These are phyloP conservation scores for Microcera coccophila DNA, from an alignment of 2,329 filamentous ascomycete genomes.

Conservation along the genomic window DNA sequence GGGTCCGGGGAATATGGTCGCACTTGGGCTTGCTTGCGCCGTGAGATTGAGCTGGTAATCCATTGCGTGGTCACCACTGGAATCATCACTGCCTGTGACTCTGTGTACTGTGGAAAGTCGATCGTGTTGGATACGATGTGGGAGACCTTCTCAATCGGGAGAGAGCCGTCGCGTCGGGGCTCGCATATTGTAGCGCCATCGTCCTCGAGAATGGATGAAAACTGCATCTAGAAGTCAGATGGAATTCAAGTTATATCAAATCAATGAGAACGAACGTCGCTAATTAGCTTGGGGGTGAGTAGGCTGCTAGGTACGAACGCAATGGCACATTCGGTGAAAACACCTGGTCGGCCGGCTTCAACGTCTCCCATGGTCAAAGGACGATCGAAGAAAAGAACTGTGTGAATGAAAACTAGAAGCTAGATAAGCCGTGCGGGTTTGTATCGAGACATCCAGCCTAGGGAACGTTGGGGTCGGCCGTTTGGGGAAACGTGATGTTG, in stretches of 20 bases:
- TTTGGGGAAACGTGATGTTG: too few relatives aligned
- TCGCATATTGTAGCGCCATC: slow-evolving; percentile 51
- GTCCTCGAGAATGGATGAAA: slow-evolving; percentile 41
- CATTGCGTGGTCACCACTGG: slow-evolving; percentile 80
- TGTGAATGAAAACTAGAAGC: background rate
- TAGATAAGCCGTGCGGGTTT: background rate
- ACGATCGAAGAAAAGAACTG: background rate
- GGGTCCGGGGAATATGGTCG: slow-evolving; percentile 89
- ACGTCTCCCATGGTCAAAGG: slow-evolving; percentile 27
- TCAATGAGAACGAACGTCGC: slow-evolving; percentile 32
- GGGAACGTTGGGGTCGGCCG: too few relatives aligned
- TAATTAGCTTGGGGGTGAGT: slow-evolving; percentile 39
- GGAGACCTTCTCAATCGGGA: slow-evolving; percentile 47
- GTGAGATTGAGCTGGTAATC: slow-evolving; percentile 68
- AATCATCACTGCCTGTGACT: slow-evolving; percentile 71
- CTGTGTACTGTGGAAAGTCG: slow-evolving; percentile 84
- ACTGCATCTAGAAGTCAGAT: slow-evolving; percentile 29
- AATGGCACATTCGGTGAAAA: slow-evolving; percentile 43
- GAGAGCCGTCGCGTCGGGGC: slow-evolving; percentile 45
- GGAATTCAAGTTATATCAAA: background rate
- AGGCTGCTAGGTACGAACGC: slow-evolving; percentile 44
- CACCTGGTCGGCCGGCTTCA: slow-evolving; percentile 18
- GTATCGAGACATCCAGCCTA: background rate
- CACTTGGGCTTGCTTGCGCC: slow-evolving; percentile 68
- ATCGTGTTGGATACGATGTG: slow-evolving; percentile 68